Evolutionary conservation across 2,329 filamentous ascomycete species (phyloP).

Genomic region (Cladosporium sp.): DNA sequence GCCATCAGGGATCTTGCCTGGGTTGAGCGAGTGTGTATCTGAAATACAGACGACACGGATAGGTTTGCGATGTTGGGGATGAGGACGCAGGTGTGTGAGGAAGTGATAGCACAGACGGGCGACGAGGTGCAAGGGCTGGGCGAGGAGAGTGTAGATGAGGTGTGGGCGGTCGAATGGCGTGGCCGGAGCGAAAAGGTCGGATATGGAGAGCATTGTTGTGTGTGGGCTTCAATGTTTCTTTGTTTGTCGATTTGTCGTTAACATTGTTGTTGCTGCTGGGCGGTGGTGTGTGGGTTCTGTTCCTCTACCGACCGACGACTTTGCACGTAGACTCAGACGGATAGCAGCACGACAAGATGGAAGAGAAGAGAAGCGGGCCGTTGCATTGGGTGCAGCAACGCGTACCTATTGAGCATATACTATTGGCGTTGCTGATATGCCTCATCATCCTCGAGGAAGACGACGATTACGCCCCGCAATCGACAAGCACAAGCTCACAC

Average conservation of each 20-base stretch:
- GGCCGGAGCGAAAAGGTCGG: constrained; percentile 15
- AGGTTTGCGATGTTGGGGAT: constrained; percentile 50
- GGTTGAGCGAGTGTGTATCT: constrained; percentile 73
- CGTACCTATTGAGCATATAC: background rate
- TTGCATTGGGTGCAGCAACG: background rate
- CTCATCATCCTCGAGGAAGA: background rate
- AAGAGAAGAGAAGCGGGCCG: background rate
- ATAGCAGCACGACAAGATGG: background rate
- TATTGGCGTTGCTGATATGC: background rate
- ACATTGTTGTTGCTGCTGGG: constrained; percentile 13
- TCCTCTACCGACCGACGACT: too few species aligned
- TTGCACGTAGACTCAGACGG: background rate
- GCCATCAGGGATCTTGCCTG: constrained; percentile 63
- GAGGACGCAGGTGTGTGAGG: constrained; percentile 62
- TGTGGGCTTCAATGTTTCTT: background rate
- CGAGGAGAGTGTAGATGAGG: constrained; percentile 34
- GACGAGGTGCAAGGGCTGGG: constrained; percentile 42
- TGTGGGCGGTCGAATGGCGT: constrained; percentile 25
- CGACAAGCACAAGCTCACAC: background rate
- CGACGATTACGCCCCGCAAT: background rate
- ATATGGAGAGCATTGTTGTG: constrained; percentile 15
- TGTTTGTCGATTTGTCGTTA: constrained; percentile 2
- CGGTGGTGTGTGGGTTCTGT: background rate
- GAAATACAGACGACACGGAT: constrained; percentile 85
- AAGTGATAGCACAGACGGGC: constrained; percentile 44